Percentiles rank a stretch among this genome's conserved stretches.
These are phyloP conservation scores for Zostera marina DNA, from an alignment of 116 monocot genomes.

Conservation along the genomic window DNA sequence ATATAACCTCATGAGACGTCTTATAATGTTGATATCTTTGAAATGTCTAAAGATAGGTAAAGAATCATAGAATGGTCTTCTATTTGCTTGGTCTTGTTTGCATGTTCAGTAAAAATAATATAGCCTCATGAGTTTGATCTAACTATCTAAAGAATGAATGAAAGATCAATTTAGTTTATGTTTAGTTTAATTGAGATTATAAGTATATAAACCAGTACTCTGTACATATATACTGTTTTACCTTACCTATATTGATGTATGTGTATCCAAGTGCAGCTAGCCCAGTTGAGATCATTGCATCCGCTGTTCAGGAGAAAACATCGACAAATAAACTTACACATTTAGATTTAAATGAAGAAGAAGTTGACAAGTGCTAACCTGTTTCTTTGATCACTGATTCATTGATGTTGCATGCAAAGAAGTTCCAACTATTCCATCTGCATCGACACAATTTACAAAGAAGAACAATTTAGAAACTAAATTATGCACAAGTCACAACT, in stretches of 20 bases:
- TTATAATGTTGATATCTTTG: no score
- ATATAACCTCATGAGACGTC: no score
- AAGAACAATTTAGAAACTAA: background rate
- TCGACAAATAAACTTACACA: background rate
- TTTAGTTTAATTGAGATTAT: no score
- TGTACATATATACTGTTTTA: background rate
- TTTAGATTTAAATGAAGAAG: background rate
- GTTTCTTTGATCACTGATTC: constrained; percentile 50
- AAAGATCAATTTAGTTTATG: no score
- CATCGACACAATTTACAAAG: background rate
- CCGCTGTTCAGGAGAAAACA: constrained; percentile 36
- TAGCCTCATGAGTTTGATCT: no score
- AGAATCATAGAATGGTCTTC: no score
- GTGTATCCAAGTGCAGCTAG: constrained; percentile 76
- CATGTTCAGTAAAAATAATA: no score
- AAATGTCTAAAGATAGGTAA: no score
- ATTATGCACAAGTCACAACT: background rate
- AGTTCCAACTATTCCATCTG: constrained; percentile 88
- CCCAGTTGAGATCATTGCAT: constrained; percentile 85
- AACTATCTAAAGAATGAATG: no score
- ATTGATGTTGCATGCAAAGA: constrained; percentile 39
- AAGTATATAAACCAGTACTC: no score
- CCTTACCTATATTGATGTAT: constrained; percentile 76
- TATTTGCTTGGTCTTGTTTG: no score
- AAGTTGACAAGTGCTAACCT: constrained; percentile 22